A percentile compares a stretch with the other conserved stretches of the same genome.
These are phyloP conservation scores for Fusarium papillatum DNA, from an alignment of 2,329 filamentous ascomycete species.

Conservation along the genomic window DNA sequence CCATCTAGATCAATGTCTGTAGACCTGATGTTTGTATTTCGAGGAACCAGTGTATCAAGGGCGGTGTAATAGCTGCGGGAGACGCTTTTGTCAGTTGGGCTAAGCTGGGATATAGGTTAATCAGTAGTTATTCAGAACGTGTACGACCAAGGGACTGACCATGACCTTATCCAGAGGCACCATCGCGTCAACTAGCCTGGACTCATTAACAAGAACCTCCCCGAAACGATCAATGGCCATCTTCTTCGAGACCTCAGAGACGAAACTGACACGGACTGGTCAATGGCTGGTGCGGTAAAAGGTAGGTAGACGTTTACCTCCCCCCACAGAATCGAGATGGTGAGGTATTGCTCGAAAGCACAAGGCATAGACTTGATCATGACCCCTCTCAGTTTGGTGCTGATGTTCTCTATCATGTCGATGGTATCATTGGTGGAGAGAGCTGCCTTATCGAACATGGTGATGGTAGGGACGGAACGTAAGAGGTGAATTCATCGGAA, in stretches of 20 bases:
- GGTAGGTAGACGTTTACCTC: background rate
- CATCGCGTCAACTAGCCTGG: background rate
- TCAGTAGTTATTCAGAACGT: background rate
- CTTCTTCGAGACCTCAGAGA: background rate
- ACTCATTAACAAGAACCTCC: background rate
- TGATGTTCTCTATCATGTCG: background rate
- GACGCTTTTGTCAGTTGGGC: background rate
- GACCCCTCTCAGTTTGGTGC: background rate
- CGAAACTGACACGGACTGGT: background rate
- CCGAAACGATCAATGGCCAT: background rate
- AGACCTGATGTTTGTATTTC: background rate
- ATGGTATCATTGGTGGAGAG: background rate
- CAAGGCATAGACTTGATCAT: background rate
- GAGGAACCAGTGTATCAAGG: background rate
- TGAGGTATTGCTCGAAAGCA: background rate
- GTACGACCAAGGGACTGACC: background rate
- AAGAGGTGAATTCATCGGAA: no score
- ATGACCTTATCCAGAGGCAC: background rate
- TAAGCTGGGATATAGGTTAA: background rate
- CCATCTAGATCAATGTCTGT: background rate
- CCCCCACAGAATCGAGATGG: background rate
- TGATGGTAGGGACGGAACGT: no score
- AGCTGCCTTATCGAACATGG: no score
- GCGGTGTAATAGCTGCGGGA: background rate
- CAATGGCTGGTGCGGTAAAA: background rate